Percentiles rank a stretch among this genome's conserved stretches.
These are phyloP conservation scores for Colletotrichum sp. DNA, from an alignment of 2,329 filamentous ascomycete species.

Conservation along the genomic window DNA sequence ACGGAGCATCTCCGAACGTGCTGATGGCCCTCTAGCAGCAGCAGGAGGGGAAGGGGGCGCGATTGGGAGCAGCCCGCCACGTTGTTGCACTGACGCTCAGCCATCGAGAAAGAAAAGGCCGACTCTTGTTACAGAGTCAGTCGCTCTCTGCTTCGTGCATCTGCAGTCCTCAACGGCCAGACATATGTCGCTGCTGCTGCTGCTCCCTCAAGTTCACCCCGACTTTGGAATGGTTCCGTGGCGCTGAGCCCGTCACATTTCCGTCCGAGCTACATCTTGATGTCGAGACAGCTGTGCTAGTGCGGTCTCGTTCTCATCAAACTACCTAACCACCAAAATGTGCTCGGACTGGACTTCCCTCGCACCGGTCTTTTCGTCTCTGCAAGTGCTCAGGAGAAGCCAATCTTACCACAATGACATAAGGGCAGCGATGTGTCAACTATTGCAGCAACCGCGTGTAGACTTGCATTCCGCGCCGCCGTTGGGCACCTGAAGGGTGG, in stretches of 20 bases:
- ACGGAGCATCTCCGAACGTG: background rate
- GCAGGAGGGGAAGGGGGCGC: background rate
- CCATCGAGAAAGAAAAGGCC: background rate
- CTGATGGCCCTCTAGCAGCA: background rate
- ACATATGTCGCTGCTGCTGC: background rate
- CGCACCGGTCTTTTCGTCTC: background rate
- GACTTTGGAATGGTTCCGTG: background rate
- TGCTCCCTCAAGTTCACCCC: background rate
- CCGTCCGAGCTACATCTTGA: slow-evolving; percentile 6
- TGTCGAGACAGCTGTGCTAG: background rate
- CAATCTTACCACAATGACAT: slow-evolving; percentile 8
- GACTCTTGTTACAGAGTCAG: background rate
- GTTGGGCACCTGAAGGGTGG: background rate
- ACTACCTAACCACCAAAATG: background rate
- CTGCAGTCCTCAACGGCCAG: slow-evolving; percentile 1
- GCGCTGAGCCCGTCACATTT: background rate
- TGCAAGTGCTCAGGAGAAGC: slow-evolving; percentile 11
- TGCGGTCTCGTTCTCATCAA: slow-evolving; percentile 10
- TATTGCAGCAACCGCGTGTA: background rate
- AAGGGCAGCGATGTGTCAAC: slow-evolving; percentile 9
- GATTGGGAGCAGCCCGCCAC: background rate
- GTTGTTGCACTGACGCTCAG: slow-evolving; percentile 9
- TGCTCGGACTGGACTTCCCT: slow-evolving; percentile 2
- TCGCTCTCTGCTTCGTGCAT: background rate
- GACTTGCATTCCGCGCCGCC: background rate